Percentiles rank a stretch among this genome's conserved stretches.
Evolutionary conservation across 179 eudicot species (phyloP).

Genomic region (Silene coronaria): DNA sequence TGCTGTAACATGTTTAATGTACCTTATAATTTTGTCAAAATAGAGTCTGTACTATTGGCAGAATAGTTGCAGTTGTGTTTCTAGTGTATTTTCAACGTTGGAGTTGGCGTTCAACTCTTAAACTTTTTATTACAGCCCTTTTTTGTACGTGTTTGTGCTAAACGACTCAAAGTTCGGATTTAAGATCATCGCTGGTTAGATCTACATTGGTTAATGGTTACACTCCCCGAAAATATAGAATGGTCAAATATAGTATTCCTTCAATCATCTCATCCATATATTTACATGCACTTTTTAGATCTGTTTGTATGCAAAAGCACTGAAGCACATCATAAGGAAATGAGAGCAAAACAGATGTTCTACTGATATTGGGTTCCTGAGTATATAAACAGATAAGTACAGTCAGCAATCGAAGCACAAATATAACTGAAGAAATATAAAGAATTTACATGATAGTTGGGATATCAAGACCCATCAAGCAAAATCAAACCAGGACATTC

Average conservation of each 20-base stretch:
- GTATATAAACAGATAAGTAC: too few relatives aligned
- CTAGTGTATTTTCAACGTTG: background rate
- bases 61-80: background rate
- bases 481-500: background rate
- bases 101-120: background rate
- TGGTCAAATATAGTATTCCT: too few relatives aligned
- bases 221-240: too few relatives aligned
- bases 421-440: background rate
- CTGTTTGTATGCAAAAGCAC: too few relatives aligned
- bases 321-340: too few relatives aligned
- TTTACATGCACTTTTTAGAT: too few relatives aligned
- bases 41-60: background rate
- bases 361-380: background rate
- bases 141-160: background rate
- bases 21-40: background rate
- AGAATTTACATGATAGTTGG: conserved; percentile 4
- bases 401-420: background rate
- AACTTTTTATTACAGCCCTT: background rate
- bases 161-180: too few relatives aligned
- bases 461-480: background rate
- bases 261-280: too few relatives aligned
- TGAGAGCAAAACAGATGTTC: background rate
- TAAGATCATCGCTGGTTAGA: too few relatives aligned
- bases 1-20: background rate
- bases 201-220: too few relatives aligned